phyloP scores from a whole-genome alignment of 2,329 filamentous ascomycete genomes.

The Leptographium lundbergii region DNA sequence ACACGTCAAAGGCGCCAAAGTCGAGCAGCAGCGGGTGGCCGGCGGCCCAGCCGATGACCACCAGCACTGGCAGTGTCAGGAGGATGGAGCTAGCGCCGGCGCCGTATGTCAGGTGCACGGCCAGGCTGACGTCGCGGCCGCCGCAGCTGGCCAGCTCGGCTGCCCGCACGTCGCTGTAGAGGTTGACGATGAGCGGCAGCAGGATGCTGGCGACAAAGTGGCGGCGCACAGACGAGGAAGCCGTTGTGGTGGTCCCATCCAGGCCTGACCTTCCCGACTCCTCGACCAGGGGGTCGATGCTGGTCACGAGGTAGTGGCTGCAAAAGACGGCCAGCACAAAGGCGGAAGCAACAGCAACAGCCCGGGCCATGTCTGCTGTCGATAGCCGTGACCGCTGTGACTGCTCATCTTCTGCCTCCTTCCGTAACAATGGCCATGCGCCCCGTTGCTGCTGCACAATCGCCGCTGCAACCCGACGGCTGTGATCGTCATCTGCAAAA shows the following conservation, averaged over 20 bases:
- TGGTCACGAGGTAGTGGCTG: background rate
- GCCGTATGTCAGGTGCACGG: conserved; percentile 2
- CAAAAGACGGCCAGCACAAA: conserved; percentile 1
- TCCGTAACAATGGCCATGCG: background rate
- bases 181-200: conserved; percentile 6
- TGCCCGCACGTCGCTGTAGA: conserved; percentile 6
- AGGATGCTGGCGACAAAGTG: conserved; percentile 8
- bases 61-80: background rate
- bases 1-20: conserved; percentile 5
- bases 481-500: background rate
- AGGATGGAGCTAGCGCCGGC: background rate
- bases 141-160: conserved; percentile 5
- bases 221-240: background rate
- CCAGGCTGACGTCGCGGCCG: background rate
- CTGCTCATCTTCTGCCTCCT: background rate
- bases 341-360: background rate
- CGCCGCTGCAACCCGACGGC: background rate
- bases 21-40: conserved; percentile 4
- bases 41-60: conserved; percentile 2
- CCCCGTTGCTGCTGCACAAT: background rate
- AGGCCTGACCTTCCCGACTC: background rate
- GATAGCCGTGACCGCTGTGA: background rate
- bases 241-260: background rate
- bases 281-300: background rate
- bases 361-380: background rate